A percentile compares a stretch with the other conserved stretches of the same genome.
Evolutionary conservation across 2,329 filamentous ascomycete genomes (phyloP).

Genomic region (Cladosporium sp.): DNA sequence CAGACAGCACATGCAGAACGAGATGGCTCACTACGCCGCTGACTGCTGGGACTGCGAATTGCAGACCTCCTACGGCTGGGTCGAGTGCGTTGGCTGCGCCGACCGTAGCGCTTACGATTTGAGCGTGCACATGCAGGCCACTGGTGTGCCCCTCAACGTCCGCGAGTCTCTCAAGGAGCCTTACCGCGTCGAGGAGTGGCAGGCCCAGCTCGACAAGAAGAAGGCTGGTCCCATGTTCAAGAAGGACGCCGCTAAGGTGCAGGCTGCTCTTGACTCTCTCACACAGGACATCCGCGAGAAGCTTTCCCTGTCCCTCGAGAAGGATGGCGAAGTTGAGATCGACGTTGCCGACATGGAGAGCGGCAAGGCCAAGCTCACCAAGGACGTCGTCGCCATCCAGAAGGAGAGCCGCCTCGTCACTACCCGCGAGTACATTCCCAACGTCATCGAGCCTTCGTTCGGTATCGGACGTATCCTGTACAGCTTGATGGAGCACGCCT

Average conservation of each 20-base stretch:
- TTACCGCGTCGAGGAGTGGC: slow-evolving; percentile 77
- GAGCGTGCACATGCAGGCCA: slow-evolving; percentile 88
- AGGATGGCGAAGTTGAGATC: slow-evolving; percentile 70
- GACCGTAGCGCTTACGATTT: slow-evolving; percentile 94
- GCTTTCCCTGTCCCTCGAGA: slow-evolving; percentile 67
- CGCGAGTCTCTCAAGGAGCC: slow-evolving; percentile 77
- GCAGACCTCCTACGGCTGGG: slow-evolving; percentile 88
- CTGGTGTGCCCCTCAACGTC: slow-evolving; percentile 79
- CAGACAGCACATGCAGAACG: slow-evolving; percentile 91
- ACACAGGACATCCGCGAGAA: slow-evolving; percentile 78
- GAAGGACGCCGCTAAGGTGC: slow-evolving; percentile 84
- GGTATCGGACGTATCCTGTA: slow-evolving; percentile 95
- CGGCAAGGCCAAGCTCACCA: slow-evolving; percentile 73
- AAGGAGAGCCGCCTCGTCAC: slow-evolving; percentile 79
- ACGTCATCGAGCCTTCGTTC: slow-evolving; percentile 86
- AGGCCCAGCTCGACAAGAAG: slow-evolving; percentile 86
- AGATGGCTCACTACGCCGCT: slow-evolving; percentile 89
- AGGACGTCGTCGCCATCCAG: slow-evolving; percentile 78
- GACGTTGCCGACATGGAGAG: slow-evolving; percentile 64
- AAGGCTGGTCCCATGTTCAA: slow-evolving; percentile 94
- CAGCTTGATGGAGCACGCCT: slow-evolving; percentile 87
- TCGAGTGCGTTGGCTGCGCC: slow-evolving; percentile 96
- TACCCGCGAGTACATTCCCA: slow-evolving; percentile 85
- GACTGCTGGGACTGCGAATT: slow-evolving; percentile 99
- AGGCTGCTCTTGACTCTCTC: slow-evolving; percentile 70